phyloP scores from a whole-genome alignment of 768 basidiomycete genomes.

The Epithele typhae region DNA sequence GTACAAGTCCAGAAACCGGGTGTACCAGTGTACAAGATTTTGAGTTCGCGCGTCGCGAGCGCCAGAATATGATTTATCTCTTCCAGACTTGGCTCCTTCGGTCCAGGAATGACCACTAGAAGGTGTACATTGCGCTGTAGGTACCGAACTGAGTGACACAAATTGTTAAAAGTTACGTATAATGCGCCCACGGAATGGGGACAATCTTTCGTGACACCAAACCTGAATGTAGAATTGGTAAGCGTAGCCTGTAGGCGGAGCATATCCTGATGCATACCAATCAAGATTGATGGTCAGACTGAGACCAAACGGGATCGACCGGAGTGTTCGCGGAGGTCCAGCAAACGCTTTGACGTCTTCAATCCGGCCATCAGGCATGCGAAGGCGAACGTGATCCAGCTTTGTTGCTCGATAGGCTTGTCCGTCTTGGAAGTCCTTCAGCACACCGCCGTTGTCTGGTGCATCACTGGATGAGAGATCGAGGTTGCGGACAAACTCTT shows the following conservation, averaged over 20 bases:
- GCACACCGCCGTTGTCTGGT: no score
- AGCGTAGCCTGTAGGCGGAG: background rate
- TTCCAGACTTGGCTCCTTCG: slow-evolving; percentile 1
- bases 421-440: slow-evolving; percentile 2
- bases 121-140: slow-evolving; percentile 1
- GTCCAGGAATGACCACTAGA: background rate
- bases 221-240: background rate
- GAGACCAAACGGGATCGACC: background rate
- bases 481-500: background rate
- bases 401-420: background rate
- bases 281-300: background rate
- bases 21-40: background rate
- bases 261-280: background rate
- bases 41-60: background rate
- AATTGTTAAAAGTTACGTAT: slow-evolving; percentile 1
- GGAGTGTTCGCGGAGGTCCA: background rate
- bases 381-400: background rate
- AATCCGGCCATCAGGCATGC: background rate
- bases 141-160: background rate
- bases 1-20: no score
- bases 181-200: slow-evolving; percentile 1
- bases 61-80: background rate
- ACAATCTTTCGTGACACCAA: background rate
- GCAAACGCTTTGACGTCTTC: background rate
- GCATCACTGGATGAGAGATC: no score